Conservation (phyloP, 2,329 filamentous ascomycete species). For the Colletotrichum noveboracense region DNA sequence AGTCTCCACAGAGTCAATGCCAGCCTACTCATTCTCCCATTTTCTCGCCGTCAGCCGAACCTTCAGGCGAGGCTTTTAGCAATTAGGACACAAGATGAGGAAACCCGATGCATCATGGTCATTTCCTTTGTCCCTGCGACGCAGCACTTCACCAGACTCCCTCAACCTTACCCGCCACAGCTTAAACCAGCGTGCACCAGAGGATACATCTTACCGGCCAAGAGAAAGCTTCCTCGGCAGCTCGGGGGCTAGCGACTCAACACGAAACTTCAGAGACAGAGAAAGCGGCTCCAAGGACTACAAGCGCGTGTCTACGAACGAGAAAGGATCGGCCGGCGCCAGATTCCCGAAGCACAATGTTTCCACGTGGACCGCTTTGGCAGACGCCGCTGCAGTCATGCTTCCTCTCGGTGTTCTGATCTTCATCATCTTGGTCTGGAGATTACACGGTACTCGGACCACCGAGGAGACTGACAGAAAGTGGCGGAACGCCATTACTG, state of each 20-base stretch:
- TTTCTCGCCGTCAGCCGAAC: background rate
- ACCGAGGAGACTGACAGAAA: background rate
- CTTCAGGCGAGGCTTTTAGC: background rate
- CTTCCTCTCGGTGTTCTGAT: background rate
- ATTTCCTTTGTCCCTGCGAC: background rate
- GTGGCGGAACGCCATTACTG: background rate
- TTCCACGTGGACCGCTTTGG: background rate
- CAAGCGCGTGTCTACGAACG: background rate
- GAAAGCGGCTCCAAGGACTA: background rate
- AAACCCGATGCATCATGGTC: background rate
- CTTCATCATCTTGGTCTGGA: background rate
- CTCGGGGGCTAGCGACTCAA: background rate
- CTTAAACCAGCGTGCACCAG: background rate
- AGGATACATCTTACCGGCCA: background rate
- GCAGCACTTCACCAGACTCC: background rate
- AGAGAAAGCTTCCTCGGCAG: background rate
- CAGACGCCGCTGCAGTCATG: background rate
- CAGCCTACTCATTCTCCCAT: background rate
- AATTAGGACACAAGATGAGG: background rate
- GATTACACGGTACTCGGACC: background rate
- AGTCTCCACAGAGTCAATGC: background rate
- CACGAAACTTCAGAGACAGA: background rate
- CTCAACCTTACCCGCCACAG: background rate
- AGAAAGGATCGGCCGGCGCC: background rate
- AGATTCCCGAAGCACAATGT: background rate